Evolutionary conservation across 139 green algal genomes (phyloP).

Genomic region (Desmodesmus armatus): DNA sequence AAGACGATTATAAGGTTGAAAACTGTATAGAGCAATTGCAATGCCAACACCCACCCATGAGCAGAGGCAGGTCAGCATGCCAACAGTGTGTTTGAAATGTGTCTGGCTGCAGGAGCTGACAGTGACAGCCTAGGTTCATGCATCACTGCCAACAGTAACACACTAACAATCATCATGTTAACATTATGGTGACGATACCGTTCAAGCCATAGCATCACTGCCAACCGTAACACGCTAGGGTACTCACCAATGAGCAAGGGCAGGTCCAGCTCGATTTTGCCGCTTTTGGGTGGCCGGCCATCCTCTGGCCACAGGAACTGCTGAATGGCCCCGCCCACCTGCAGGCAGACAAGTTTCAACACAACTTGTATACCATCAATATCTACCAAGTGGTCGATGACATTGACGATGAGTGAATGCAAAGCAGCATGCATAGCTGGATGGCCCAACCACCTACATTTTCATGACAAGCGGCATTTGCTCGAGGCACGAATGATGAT

Average conservation of each 20-base stretch:
- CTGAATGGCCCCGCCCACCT: conserved; percentile 12
- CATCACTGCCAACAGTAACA: no score
- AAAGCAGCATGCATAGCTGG: not conserved
- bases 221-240: not conserved
- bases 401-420: no score
- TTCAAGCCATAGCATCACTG: no score
- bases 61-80: not conserved
- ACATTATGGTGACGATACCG: no score
- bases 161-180: no score
- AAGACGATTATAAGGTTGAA: not conserved
- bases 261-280: conserved; percentile 35
- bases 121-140: no score
- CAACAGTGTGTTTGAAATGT: no score
- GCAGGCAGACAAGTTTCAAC: not conserved
- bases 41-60: not conserved
- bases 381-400: not conserved
- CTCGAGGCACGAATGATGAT: not conserved
- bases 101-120: no score
- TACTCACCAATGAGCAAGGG: conserved; percentile 24
- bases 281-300: not conserved
- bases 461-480: not conserved
- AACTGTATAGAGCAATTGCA: not conserved
- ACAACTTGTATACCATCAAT: not conserved
- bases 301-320: conserved; percentile 2
- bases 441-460: not conserved